phyloP scores from a whole-genome alignment of 2,329 filamentous ascomycete genomes.

The Ascochyta koolunga region DNA sequence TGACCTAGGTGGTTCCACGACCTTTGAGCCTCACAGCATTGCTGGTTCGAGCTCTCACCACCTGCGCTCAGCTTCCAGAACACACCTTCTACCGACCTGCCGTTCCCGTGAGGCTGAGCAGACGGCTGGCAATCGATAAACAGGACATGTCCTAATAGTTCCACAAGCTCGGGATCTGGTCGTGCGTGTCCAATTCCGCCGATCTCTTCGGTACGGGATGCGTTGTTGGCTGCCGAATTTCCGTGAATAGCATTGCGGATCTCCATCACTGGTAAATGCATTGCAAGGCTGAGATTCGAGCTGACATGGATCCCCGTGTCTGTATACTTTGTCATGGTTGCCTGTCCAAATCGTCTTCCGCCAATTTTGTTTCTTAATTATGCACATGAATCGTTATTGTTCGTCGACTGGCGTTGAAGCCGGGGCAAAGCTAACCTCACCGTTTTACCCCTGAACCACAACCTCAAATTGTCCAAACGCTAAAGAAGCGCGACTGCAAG shows the following conservation, averaged over 20 bases:
- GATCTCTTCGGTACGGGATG: slow-evolving; percentile 17
- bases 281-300: slow-evolving; percentile 9
- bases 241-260: slow-evolving; percentile 15
- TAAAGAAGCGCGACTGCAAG: neutral
- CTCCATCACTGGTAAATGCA: neutral
- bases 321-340: neutral
- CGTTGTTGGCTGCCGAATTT: slow-evolving; percentile 4
- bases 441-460: slow-evolving; percentile 17
- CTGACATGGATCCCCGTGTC: slow-evolving; percentile 3
- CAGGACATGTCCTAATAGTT: slow-evolving; percentile 7
- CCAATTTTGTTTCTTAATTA: slow-evolving; percentile 14
- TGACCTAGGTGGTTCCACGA: slow-evolving; percentile 17
- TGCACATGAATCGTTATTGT: slow-evolving; percentile 14
- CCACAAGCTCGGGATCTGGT: slow-evolving; percentile 19
- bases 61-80: slow-evolving; percentile 16
- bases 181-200: slow-evolving; percentile 12
- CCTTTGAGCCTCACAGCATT: slow-evolving; percentile 19
- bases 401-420: slow-evolving; percentile 1
- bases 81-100: slow-evolving; percentile 1
- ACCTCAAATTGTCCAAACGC: neutral
- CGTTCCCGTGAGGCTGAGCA: slow-evolving; percentile 16
- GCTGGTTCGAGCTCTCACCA: slow-evolving; percentile 7
- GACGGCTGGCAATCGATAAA: slow-evolving; percentile 30
- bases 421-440: slow-evolving; percentile 6
- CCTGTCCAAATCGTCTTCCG: slow-evolving; percentile 5